Evolutionary conservation across 1,284 basidiomycete species (phyloP), one percentile per base, ranked within the genome.

Genomic region (Gomphus bonarii): DNA sequence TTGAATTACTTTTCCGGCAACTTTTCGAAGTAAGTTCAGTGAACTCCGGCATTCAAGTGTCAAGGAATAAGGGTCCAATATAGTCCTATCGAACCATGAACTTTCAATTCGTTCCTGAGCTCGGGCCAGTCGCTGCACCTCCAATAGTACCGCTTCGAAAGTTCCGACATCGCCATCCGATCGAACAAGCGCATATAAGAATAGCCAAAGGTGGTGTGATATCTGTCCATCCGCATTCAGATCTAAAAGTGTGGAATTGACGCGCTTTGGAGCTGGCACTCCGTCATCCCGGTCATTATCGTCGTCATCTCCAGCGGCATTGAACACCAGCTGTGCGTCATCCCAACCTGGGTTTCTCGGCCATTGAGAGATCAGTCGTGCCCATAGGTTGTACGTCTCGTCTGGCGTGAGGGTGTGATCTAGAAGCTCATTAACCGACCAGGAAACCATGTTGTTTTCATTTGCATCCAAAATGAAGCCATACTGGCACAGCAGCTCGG

Each of bases 401-500:
- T 52, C 30, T 18, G 50, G 50, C 49, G 18, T 36, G 50, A 50
- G 42, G n/a, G 28, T 16, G 28, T 30, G 20, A 7, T 14, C 14
- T 42, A 57, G 28, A 14, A 79, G 62, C 58, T 79, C 70, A 25
- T 69, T 65, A 47, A 69, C 25, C 16, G 72, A 71, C 75, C 78
- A 85, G 3, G 68, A 68, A 28, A 85, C 65, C 20, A 68, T 62
- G 65, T 85, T 83, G 61, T 79, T 75, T 49, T 82, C 82, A 64
- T 84, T 84, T 6, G 70, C 77, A 46, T 84, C 82, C 18, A 85
- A 72, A 30, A 76, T 66, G 67, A 92, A 93, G 0, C 89, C 90
- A 70, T 91, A 93, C 58, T 81, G 82, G 31, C 75, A 74, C 35
- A 91, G 72, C 11, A 92, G 74, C 58, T 84, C 72, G 0, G 85